A percentile compares a stretch with the other conserved stretches of the same genome.
Conservation (phyloP, 2,329 filamentous ascomycete genomes). For the Fusarium coffeatum region DNA sequence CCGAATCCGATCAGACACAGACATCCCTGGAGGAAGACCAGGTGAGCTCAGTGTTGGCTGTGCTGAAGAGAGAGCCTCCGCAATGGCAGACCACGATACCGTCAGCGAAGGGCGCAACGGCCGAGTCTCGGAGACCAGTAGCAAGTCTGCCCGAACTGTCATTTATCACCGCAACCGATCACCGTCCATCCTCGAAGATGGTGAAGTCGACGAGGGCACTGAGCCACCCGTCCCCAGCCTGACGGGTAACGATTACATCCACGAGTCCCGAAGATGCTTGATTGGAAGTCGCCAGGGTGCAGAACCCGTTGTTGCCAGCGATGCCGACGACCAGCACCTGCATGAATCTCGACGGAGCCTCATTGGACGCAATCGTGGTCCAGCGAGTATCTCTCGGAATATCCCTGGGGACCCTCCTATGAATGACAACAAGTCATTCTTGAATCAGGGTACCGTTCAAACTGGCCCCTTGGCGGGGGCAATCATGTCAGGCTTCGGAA, state of each 20-base stretch:
- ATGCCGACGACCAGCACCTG: background rate
- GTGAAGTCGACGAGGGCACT: background rate
- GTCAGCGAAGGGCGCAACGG: background rate
- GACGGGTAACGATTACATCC: background rate
- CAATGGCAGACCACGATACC: too few relatives aligned
- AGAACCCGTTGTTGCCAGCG: background rate
- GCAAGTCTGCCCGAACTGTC: too few relatives aligned
- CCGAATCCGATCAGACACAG: accelerated
- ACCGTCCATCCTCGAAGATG: background rate
- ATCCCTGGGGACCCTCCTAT: background rate
- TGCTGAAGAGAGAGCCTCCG: too few relatives aligned
- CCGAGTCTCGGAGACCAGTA: background rate
- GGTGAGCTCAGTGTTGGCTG: background rate
- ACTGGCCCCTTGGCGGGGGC: background rate
- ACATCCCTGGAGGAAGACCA: accelerated
- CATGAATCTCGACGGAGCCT: background rate
- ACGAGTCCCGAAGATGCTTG: background rate
- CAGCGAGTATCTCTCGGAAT: background rate
- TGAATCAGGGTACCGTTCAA: too few relatives aligned
- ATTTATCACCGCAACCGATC: background rate
- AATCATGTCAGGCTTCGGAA: background rate
- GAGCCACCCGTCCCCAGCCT: too few relatives aligned
- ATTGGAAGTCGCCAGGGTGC: background rate
- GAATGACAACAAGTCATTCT: background rate
- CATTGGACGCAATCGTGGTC: background rate